A percentile compares a stretch with the other conserved stretches of the same genome.
Evolutionary conservation across 441 rosid genomes (phyloP).

Genomic region (Metrosideros polymorpha): DNA sequence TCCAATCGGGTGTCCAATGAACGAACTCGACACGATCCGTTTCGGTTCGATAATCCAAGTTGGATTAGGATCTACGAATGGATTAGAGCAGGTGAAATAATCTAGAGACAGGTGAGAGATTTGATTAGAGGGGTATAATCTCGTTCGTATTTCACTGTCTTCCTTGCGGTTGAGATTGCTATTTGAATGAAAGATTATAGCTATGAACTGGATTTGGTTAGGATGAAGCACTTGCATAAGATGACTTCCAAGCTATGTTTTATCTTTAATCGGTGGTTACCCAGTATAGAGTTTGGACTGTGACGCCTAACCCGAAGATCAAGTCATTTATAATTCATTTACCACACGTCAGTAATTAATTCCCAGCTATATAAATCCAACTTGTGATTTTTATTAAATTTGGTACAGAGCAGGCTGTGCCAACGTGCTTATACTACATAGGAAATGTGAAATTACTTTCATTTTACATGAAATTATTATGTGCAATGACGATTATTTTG

Average conservation of each 20-base stretch:
- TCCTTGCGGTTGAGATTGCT: not conserved
- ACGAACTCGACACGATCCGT: not conserved
- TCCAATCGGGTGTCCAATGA: not conserved
- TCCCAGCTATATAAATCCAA: not conserved
- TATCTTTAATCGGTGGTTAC: not conserved
- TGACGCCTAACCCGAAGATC: not conserved
- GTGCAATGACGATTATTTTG: not conserved
- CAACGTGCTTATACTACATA: not conserved
- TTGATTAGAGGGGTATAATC: not conserved
- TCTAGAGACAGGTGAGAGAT: not conserved
- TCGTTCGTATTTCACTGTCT: not conserved
- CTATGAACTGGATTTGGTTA: not conserved
- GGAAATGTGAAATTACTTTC: not conserved
- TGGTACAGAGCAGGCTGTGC: not conserved
- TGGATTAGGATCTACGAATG: not conserved
- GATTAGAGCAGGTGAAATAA: not conserved
- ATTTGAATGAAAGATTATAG: not conserved
- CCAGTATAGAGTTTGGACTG: not conserved
- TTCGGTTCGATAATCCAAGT: not conserved
- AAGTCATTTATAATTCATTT: not conserved
- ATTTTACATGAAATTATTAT: not conserved
- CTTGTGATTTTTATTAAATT: not conserved
- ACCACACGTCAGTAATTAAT: not conserved
- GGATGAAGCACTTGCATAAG: not conserved
- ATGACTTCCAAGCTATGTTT: not conserved